These are phyloP conservation scores for Keithomyces neogunnii DNA, from an alignment of 2,329 filamentous ascomycete genomes.

Conservation along the genomic window DNA sequence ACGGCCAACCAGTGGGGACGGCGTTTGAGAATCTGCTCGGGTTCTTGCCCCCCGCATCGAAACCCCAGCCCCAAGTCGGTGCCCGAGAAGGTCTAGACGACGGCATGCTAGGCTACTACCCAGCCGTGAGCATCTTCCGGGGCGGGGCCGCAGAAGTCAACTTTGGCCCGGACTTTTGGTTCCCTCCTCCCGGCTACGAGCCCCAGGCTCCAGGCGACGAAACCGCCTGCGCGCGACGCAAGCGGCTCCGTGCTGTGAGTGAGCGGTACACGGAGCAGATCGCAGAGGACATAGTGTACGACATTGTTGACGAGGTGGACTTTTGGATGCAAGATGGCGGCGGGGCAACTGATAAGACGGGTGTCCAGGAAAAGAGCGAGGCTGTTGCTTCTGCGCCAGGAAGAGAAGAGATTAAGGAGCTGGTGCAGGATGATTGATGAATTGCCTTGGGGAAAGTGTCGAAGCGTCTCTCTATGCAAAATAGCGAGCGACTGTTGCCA, in stretches of 20 bases:
- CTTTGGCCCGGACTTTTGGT: constrained; percentile 92
- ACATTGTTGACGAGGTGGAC: constrained; percentile 90
- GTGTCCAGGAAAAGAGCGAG: constrained; percentile 34
- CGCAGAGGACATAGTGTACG: constrained; percentile 86
- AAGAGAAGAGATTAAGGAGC: constrained; percentile 54
- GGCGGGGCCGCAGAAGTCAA: constrained; percentile 89
- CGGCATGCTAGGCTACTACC: constrained; percentile 91
- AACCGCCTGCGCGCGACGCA: constrained; percentile 16
- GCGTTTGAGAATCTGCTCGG: constrained; percentile 81
- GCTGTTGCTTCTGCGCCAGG: constrained; percentile 34
- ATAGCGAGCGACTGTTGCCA: too few species aligned
- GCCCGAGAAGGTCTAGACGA: constrained; percentile 86
- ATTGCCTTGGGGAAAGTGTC: too few species aligned
- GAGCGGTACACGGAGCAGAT: constrained; percentile 90
- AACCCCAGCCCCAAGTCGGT: constrained; percentile 60
- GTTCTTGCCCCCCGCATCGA: constrained; percentile 85
- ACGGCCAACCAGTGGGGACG: constrained; percentile 77
- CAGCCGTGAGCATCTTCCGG: constrained; percentile 83
- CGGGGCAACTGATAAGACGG: constrained; percentile 37
- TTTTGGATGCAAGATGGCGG: constrained; percentile 69
- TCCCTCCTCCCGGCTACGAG: constrained; percentile 56
- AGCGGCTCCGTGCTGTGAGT: constrained; percentile 51
- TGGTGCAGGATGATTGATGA: constrained; percentile 51
- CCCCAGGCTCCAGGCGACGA: constrained; percentile 41
- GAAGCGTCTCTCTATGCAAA: too few species aligned